Percentiles rank a stretch among this genome's conserved stretches.
Evolutionary conservation across 202 grass and related monocot species (phyloP).

Genomic region (Bolboschoenoplectus hybrid): DNA sequence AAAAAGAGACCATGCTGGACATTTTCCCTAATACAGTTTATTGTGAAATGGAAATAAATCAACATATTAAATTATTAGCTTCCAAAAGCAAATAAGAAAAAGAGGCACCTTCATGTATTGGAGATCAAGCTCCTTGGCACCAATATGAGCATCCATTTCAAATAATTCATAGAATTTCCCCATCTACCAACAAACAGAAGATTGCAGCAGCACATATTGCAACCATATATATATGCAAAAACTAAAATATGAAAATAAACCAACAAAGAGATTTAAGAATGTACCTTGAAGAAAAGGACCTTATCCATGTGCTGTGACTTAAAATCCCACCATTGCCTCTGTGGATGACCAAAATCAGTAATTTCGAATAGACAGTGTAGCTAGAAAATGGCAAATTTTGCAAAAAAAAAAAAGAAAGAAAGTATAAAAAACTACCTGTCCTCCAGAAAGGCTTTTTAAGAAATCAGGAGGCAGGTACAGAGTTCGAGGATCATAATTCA

Average conservation of each 20-base stretch:
- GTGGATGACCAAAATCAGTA: conserved; percentile 45
- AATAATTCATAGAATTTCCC: conserved; percentile 96
- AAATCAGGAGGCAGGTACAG: conserved; percentile 79
- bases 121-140: conserved; percentile 88
- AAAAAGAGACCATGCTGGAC: neutral
- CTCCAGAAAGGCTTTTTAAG: conserved; percentile 72
- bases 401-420: conserved; percentile 16
- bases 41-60: neutral
- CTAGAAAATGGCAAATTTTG: conserved; percentile 10
- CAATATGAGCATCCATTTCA: conserved; percentile 99
- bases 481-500: conserved; percentile 74
- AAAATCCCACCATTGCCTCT: conserved; percentile 99
- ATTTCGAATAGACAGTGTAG: conserved; percentile 9
- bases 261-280: conserved; percentile 8
- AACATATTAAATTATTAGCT: conserved; percentile 31
- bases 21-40: neutral
- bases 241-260: neutral
- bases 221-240: conserved; percentile 1
- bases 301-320: conserved; percentile 99
- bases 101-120: conserved; percentile 89
- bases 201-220: conserved; percentile 32
- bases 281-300: conserved; percentile 95
- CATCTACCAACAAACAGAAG: conserved; percentile 63
- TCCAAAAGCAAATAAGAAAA: conserved; percentile 4
- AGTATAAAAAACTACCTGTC: conserved; percentile 59